Conservation (phyloP, 805 yeast genomes). For the Yarrowia sp. region DNA sequence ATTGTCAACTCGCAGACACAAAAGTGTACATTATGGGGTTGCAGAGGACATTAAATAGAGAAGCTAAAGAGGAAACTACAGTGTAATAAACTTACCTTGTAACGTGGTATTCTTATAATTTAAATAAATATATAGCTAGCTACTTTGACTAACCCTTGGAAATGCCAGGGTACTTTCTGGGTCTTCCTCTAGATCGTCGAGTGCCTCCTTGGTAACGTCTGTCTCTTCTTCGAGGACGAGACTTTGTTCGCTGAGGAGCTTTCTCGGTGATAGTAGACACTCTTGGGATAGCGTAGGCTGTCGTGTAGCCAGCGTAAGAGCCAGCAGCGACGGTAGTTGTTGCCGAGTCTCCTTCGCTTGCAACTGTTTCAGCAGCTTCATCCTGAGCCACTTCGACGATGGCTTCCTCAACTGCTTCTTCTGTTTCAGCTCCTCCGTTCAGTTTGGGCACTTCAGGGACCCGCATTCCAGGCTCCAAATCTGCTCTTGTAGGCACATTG, state of each 20-base stretch:
- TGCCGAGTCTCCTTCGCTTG: not conserved
- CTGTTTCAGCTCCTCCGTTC: not conserved
- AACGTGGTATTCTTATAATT: too few species aligned
- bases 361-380: not conserved
- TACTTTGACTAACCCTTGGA: not conserved
- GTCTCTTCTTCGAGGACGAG: not conserved
- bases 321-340: not conserved
- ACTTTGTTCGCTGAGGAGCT: not conserved
- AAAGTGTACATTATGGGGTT: not conserved
- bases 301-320: not conserved
- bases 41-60: not conserved
- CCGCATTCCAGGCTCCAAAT: constrained; percentile 11
- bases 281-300: not conserved
- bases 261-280: not conserved
- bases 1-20: not conserved
- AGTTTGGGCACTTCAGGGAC: not conserved
- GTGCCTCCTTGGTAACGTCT: not conserved
- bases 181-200: not conserved
- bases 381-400: too few species aligned
- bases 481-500: not conserved
- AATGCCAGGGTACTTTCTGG: not conserved
- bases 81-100: too few species aligned
- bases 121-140: not conserved
- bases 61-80: too few species aligned
- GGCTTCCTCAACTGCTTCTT: not conserved